These are phyloP conservation scores for Hericium rajendrae DNA, from an alignment of 768 basidiomycete genomes.

Conservation along the genomic window DNA sequence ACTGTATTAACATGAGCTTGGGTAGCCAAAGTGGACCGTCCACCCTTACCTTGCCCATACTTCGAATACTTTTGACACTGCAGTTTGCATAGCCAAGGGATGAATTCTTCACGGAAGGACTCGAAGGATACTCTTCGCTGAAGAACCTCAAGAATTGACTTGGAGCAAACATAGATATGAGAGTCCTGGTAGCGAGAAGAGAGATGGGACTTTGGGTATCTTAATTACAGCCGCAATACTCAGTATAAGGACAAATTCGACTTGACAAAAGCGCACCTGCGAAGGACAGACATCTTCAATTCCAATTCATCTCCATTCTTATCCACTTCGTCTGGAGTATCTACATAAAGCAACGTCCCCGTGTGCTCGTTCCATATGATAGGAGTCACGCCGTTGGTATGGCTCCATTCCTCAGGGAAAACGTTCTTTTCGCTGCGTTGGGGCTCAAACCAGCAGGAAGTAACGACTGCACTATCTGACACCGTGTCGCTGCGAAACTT, in stretches of 20 bases:
- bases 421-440: conserved; percentile 43
- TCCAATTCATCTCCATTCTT: conserved; percentile 62
- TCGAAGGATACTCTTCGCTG: conserved; percentile 61
- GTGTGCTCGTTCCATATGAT: conserved; percentile 62
- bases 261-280: conserved; percentile 37
- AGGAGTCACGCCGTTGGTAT: conserved; percentile 32
- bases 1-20: conserved; percentile 22
- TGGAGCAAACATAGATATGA: conserved; percentile 84
- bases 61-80: conserved; percentile 64
- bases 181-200: conserved; percentile 70
- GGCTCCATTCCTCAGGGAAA: conserved; percentile 60
- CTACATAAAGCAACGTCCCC: conserved; percentile 62
- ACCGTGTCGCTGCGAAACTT: conserved; percentile 70
- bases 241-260: neutral
- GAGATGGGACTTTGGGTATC: conserved; percentile 63
- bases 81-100: conserved; percentile 87
- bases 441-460: conserved; percentile 54
- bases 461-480: conserved; percentile 53
- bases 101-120: conserved; percentile 81
- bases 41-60: conserved; percentile 43
- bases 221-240: conserved; percentile 20
- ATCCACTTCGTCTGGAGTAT: conserved; percentile 61
- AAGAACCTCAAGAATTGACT: conserved; percentile 61
- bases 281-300: conserved; percentile 65
- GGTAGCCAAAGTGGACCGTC: neutral